A percentile compares a stretch with the other conserved stretches of the same genome.
These are phyloP conservation scores for Dryas integrifolia DNA, from an alignment of 331 rosid species.

Conservation along the genomic window DNA sequence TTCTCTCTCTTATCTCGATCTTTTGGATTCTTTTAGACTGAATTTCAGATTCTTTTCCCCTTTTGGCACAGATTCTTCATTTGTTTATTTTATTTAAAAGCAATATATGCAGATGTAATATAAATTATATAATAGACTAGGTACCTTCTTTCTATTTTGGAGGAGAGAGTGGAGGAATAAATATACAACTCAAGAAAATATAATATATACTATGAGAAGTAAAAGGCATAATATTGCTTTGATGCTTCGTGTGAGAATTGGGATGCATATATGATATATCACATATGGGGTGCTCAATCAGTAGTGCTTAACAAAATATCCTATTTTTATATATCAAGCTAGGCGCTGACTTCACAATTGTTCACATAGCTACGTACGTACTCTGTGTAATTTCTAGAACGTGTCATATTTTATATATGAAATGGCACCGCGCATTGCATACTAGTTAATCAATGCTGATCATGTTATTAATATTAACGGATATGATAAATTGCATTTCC, in stretches of 20 bases:
- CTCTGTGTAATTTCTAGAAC: not conserved
- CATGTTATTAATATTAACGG: no score
- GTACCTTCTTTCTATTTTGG: not conserved
- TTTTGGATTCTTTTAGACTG: not conserved
- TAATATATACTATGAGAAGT: not conserved
- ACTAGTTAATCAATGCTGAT: no score
- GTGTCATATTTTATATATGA: not conserved
- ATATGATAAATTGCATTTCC: no score
- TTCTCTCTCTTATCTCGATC: constrained; percentile 1
- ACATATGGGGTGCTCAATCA: not conserved
- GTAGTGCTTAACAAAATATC: no score
- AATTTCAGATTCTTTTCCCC: constrained; percentile 14
- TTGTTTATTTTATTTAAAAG: not conserved
- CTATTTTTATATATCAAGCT: no score
- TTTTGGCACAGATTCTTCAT: constrained; percentile 22
- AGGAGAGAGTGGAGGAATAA: not conserved
- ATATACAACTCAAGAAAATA: not conserved
- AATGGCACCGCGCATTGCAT: no score
- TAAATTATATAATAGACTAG: no score
- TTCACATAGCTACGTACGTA: no score
- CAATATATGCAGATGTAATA: not conserved
- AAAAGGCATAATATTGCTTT: not conserved
- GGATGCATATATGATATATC: not conserved
- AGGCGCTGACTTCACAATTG: no score
- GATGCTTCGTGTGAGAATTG: not conserved